A percentile compares a stretch with the other conserved stretches of the same genome.
These are phyloP conservation scores for Bremia lactucae DNA, from an alignment of 352 stramenopile genomes.

Conservation along the genomic window DNA sequence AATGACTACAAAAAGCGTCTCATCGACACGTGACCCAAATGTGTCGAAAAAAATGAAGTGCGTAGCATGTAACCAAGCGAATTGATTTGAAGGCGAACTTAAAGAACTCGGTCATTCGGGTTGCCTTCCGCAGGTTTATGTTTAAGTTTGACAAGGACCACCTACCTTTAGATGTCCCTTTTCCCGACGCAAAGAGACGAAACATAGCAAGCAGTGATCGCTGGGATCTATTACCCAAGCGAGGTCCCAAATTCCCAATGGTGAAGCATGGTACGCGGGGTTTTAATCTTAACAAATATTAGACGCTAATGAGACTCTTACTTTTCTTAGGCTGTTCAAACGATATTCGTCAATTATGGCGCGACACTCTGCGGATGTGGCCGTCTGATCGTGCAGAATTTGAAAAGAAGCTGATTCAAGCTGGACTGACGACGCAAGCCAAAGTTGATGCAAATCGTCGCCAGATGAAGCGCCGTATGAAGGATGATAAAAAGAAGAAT, in stretches of 20 bases:
- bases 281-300: not conserved
- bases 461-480: conserved; percentile 68
- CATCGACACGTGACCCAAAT: conserved; percentile 67
- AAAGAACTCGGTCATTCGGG: not conserved
- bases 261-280: conserved; percentile 52
- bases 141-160: conserved; percentile 81
- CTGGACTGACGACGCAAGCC: conserved; percentile 68
- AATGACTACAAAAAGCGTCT: conserved; percentile 66
- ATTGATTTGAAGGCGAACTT: conserved; percentile 1
- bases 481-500: conserved; percentile 78
- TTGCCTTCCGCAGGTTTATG: conserved; percentile 43
- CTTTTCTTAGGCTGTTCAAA: conserved; percentile 56
- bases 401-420: conserved; percentile 70
- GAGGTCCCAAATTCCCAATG: conserved; percentile 65
- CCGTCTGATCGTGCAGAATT: conserved; percentile 65
- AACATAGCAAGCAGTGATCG: conserved; percentile 54
- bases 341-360: conserved; percentile 77
- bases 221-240: conserved; percentile 62
- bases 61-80: not conserved
- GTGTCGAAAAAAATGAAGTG: conserved; percentile 75
- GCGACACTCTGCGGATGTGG: conserved; percentile 62
- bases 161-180: conserved; percentile 66
- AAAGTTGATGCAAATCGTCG: conserved; percentile 74
- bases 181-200: conserved; percentile 54
- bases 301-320: conserved; percentile 2